Base-by-base conservation (phyloP, 2,329 filamentous ascomycete species). In the Tothia fuscella region DNA sequence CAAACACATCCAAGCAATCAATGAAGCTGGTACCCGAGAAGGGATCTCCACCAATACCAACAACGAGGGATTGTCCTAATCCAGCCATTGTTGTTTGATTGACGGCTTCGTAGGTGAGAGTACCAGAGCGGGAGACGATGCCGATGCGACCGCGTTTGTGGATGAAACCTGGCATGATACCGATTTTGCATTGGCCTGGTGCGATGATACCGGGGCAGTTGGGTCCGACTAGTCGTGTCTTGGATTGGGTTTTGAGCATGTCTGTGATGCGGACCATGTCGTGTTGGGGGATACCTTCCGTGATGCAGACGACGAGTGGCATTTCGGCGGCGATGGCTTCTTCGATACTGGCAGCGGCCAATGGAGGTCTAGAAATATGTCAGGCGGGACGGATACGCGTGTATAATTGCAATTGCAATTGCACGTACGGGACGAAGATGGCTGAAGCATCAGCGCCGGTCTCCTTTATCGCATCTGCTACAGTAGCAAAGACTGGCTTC, bases 21-120 rank as follows among this genome's bases (percentile, higher is more conserved):
- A 98, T 96, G 74, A 96, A 98, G 78, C 94, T 96, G 67, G 91
- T 96, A 56, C 91, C 91, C 58, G 82, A 89, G 76, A 98, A 98
- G 56, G 91, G 91, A 69, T 98, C 91, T 69, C 91, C 91, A 50
- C 91, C 91, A 56, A 98, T 96, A 60, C 91, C 91, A 57, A 98
- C 84, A 58, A 98, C 91, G 56, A 98, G 85, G 24, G 88, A 95
- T 74, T 98, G 91, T 51, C 91, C 91, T 46, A 98, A 83, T 49
- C 91, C 91, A 55, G 87, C 82, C 73, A 91, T 84, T 52, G 91
- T 96, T 58, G 91, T 98, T 72, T 98, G 91, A 77, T 96, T 96
- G 68, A 98, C 91, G 60, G 91, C 91, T 73, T 98, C 91, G 73
- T 98, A 98, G 60, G 91, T 98, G 50, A 98, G 80, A 53, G 91